Percentiles rank a stretch among this genome's conserved stretches.
These are phyloP conservation scores for Rhizophora mangle DNA, from an alignment of 345 rosid species.

Conservation along the genomic window DNA sequence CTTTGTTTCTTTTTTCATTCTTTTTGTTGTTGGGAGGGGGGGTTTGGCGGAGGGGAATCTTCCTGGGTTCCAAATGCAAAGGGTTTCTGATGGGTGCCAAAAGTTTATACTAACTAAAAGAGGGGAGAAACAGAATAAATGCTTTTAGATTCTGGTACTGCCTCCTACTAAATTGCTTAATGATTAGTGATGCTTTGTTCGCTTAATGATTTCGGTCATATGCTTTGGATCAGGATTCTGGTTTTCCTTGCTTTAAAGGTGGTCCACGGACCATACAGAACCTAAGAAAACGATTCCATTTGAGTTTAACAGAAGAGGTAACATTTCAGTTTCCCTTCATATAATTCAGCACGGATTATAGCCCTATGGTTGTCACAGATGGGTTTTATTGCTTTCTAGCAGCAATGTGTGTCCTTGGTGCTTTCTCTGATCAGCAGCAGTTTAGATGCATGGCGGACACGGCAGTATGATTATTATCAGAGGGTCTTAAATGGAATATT, in stretches of 20 bases:
- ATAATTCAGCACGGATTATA: neutral
- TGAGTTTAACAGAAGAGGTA: conserved; percentile 97
- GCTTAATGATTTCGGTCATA: conserved; percentile 1
- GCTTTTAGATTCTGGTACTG: too few relatives aligned
- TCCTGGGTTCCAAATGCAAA: too few relatives aligned
- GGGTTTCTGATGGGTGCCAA: too few relatives aligned
- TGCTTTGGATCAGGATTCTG: conserved; percentile 70
- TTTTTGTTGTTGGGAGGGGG: neutral
- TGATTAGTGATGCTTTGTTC: neutral
- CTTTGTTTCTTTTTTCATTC: neutral
- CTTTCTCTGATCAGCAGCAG: conserved; percentile 97
- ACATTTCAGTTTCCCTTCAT: conserved; percentile 12
- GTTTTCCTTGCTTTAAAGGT: conserved; percentile 98
- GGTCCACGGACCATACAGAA: conserved; percentile 93
- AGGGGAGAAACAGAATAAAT: neutral
- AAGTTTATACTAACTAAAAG: neutral
- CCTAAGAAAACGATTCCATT: conserved; percentile 87
- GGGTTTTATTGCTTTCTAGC: conserved; percentile 33
- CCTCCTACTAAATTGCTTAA: neutral
- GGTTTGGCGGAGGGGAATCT: too few relatives aligned
- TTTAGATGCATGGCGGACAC: conserved; percentile 98
- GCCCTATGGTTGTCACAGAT: conserved; percentile 13
- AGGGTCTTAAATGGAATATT: conserved; percentile 93
- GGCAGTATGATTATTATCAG: conserved; percentile 98
- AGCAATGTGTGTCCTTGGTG: conserved; percentile 99